Evolutionary conservation across 2,329 filamentous ascomycete species (phyloP), one percentile per base, ranked within the genome.

Genomic region (Calonectria crousiana): DNA sequence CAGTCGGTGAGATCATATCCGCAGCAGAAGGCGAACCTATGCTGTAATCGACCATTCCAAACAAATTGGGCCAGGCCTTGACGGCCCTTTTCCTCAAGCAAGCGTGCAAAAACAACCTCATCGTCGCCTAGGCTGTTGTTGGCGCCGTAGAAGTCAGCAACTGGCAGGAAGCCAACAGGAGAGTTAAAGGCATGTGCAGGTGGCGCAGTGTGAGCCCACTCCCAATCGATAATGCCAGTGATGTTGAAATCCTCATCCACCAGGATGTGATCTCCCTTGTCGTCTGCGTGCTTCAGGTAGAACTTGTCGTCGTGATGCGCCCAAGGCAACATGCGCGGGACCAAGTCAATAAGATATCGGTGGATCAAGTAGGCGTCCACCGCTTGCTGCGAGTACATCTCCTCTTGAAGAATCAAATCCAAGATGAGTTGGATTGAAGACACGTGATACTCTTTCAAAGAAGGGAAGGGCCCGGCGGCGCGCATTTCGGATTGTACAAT

Each of bases 141-240:
- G 2, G 85, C 84, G 3, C 79, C 47, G 73, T 87, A 88, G 69
- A 88, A 87, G 18, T 85, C 82, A n/a, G 70, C 82, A 60, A 87
- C 84, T 1, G 82, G 84, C 58, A 87, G 79, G 34, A 88, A 75
- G 41, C 82, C 80, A 41, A 86, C 80, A 0, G 85, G 85, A 18
- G 86, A 87, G 78, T 85, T 86, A 69, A 88, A 88, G 1, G 86
- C 85, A 30, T 80, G 78, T n/a, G 78, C 77, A 67, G 83, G 81
- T 1, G 84, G 76, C 23, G 82, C 83, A 6, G 82, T 83, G 36
- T 83, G 75, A n/a, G 84, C 83, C 82, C 79, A n/a, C n/a, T n/a
- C n/a, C n/a, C n/a, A n/a, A n/a, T n/a, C n/a, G n/a, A n/a, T n/a
- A n/a, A n/a, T n/a, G n/a, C n/a, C n/a, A n/a, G n/a, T n/a, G n/a